A percentile compares a stretch with the other conserved stretches of the same genome.
Conservation (phyloP, 2,329 filamentous ascomycete species). For the Claviceps sorghi region DNA sequence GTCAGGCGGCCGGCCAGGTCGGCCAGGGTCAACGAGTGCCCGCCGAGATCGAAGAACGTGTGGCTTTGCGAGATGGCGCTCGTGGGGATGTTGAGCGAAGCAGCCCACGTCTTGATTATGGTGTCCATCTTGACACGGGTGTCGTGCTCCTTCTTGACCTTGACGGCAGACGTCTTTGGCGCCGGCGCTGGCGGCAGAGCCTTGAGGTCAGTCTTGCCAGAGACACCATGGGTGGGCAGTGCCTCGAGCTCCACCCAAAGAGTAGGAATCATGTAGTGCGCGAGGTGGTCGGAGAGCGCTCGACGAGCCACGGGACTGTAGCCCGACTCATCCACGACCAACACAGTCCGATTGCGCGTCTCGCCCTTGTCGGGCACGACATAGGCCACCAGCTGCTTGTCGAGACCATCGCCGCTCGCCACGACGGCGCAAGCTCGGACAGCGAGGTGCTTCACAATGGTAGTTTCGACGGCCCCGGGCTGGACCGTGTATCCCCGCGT, state of each 20-base stretch:
- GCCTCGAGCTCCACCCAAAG: conserved; percentile 60
- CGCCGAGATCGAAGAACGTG: conserved; percentile 70
- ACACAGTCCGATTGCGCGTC: conserved; percentile 39
- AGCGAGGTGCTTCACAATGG: conserved; percentile 53
- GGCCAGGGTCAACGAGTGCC: conserved; percentile 64
- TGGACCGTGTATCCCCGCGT: conserved; percentile 66
- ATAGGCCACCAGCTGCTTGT: conserved; percentile 63
- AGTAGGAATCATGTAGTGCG: conserved; percentile 72
- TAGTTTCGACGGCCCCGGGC: conserved; percentile 60
- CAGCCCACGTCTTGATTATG: conserved; percentile 59
- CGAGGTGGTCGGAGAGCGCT: conserved; percentile 49
- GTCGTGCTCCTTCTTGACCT: conserved; percentile 34
- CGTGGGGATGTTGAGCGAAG: conserved; percentile 49
- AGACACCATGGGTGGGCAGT: conserved; percentile 63
- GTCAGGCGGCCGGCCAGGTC: conserved; percentile 59
- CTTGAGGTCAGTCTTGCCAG: conserved; percentile 64
- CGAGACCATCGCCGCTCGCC: conserved; percentile 61
- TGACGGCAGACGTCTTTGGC: conserved; percentile 27
- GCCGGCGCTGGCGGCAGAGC: conserved; percentile 50
- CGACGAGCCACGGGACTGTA: conserved; percentile 56
- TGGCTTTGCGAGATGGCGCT: conserved; percentile 52
- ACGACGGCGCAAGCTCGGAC: conserved; percentile 59
- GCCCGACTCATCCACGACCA: conserved; percentile 55
- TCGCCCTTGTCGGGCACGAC: conserved; percentile 53
- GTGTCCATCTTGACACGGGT: conserved; percentile 52